phyloP scores from a whole-genome alignment of 176 grass and related monocot genomes.

The Chloris gayana region DNA sequence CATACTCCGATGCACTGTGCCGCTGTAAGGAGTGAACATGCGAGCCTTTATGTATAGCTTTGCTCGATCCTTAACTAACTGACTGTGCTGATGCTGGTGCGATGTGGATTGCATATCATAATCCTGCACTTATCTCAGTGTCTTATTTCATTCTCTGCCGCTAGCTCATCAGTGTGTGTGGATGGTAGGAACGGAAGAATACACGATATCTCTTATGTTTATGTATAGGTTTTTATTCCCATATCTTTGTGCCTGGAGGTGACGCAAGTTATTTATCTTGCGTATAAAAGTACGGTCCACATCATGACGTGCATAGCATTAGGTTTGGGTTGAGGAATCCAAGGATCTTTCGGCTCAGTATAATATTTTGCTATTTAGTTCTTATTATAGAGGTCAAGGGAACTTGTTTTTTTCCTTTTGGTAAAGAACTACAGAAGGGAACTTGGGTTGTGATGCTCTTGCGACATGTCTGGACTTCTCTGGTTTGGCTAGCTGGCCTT shows the following conservation, averaged over 20 bases:
- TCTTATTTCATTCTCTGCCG: neutral
- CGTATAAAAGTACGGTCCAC: neutral
- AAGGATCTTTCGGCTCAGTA: constrained; percentile 17
- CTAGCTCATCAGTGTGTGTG: neutral
- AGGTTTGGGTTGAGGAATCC: constrained; percentile 10
- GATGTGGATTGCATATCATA: constrained; percentile 50
- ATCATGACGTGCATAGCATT: constrained; percentile 10
- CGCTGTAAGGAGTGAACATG: neutral
- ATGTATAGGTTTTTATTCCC: neutral
- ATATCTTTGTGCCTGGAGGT: neutral
- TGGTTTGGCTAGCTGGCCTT: constrained; percentile 3
- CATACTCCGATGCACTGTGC: constrained; percentile 12
- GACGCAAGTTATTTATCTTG: constrained; percentile 9
- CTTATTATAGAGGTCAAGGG: constrained; percentile 19
- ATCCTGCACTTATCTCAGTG: constrained; percentile 21
- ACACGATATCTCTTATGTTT: neutral
- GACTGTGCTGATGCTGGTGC: constrained; percentile 21
- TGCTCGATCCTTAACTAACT: constrained; percentile 32
- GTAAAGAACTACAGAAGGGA: no score
- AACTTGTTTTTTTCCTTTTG: neutral
- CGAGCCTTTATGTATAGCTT: constrained; percentile 1
- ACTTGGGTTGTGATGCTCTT: no score
- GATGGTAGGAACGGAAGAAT: neutral
- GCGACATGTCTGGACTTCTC: neutral
- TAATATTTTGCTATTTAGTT: neutral